Percentiles rank a stretch among this genome's conserved stretches.
These are phyloP conservation scores for Cryptococcus depauperatus DNA, from an alignment of 1,284 basidiomycete genomes.

Conservation along the genomic window DNA sequence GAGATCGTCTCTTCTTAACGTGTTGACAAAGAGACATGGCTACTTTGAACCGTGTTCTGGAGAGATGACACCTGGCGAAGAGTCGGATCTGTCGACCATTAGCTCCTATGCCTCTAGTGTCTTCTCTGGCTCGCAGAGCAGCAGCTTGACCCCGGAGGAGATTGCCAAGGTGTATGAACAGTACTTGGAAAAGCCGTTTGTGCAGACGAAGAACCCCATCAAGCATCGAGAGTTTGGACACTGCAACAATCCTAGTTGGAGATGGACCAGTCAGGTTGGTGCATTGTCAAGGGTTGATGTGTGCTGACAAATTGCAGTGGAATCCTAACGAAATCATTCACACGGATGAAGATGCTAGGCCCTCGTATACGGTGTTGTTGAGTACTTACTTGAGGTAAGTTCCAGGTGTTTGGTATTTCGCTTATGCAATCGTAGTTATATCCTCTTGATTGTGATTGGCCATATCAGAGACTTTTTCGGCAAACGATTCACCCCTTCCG, in stretches of 20 bases:
- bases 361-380: slow-evolving; percentile 81
- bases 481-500: slow-evolving; percentile 65
- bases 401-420: neutral
- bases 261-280: slow-evolving; percentile 42
- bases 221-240: slow-evolving; percentile 44
- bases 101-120: slow-evolving; percentile 32
- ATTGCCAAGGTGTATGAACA: slow-evolving; percentile 35
- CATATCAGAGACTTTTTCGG: slow-evolving; percentile 94
- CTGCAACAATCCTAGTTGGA: slow-evolving; percentile 42
- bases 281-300: neutral
- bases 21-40: slow-evolving; percentile 24
- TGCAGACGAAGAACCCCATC: slow-evolving; percentile 30
- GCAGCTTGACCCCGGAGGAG: slow-evolving; percentile 18
- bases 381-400: slow-evolving; percentile 67
- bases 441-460: slow-evolving; percentile 79
- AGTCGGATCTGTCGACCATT: slow-evolving; percentile 34
- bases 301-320: slow-evolving; percentile 22
- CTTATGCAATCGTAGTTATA: slow-evolving; percentile 53
- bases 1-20: slow-evolving; percentile 30
- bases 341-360: slow-evolving; percentile 57
- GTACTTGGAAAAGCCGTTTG: slow-evolving; percentile 36
- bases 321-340: slow-evolving; percentile 48
- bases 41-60: slow-evolving; percentile 6
- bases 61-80: slow-evolving; percentile 15
- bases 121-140: slow-evolving; percentile 7